Evolutionary conservation across 805 yeast genomes (phyloP).

Genomic region (Nakazawaea holstii): DNA sequence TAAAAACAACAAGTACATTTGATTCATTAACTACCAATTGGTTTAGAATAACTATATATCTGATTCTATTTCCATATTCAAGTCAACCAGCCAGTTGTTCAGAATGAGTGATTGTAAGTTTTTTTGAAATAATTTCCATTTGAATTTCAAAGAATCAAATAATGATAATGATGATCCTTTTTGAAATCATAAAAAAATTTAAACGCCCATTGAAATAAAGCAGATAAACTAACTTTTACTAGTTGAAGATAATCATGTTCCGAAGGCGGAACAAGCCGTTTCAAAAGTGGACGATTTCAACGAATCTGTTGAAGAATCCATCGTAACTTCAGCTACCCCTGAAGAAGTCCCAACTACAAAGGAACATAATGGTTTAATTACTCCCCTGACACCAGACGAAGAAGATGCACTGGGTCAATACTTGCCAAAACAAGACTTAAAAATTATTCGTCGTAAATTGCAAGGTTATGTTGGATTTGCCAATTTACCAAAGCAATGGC

Average conservation of each 20-base stretch:
- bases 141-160: too few species aligned
- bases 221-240: not conserved
- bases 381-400: not conserved
- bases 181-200: not conserved
- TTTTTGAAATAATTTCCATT: too few species aligned
- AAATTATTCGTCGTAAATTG: conserved; percentile 75
- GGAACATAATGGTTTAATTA: not conserved
- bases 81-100: too few species aligned
- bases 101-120: too few species aligned
- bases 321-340: conserved; percentile 3
- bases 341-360: not conserved
- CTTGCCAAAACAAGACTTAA: conserved; percentile 32
- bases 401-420: not conserved
- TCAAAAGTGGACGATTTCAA: conserved; percentile 7
- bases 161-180: not conserved
- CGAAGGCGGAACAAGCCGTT: not conserved
- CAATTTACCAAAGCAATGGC: conserved; percentile 98
- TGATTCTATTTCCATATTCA: too few species aligned
- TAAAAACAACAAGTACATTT: too few species aligned
- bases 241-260: not conserved
- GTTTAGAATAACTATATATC: too few species aligned
- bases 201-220: not conserved
- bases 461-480: conserved; percentile 96
- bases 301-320: conserved; percentile 9
- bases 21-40: too few species aligned